These are phyloP conservation scores for Lolium perenne DNA, from an alignment of 176 grass and related monocot species.

Conservation along the genomic window DNA sequence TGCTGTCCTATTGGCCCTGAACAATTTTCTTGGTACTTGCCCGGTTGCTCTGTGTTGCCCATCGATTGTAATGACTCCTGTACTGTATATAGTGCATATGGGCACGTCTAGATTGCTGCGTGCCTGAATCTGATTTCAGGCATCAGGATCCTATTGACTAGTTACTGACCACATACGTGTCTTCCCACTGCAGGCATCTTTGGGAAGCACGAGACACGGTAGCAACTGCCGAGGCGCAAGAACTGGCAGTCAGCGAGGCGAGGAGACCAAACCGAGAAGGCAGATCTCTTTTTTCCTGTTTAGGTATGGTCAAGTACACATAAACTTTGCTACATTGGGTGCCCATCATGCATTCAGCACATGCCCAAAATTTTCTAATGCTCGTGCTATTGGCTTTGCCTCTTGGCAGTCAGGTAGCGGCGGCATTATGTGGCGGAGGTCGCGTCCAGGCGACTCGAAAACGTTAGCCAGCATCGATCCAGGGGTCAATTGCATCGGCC, in stretches of 20 bases:
- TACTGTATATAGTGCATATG: not conserved
- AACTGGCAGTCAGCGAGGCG: not conserved
- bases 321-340: not conserved
- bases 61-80: not conserved
- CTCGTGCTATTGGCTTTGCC: slow-evolving; percentile 27
- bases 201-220: slow-evolving; percentile 43
- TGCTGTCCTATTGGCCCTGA: not conserved
- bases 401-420: slow-evolving; percentile 44
- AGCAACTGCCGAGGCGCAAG: slow-evolving; percentile 38
- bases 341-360: slow-evolving; percentile 28
- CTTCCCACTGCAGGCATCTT: slow-evolving; percentile 45
- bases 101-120: slow-evolving; percentile 16
- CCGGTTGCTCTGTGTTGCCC: not conserved
- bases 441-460: slow-evolving; percentile 44
- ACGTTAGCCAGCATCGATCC: slow-evolving; percentile 21
- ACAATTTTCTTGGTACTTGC: slow-evolving; percentile 6
- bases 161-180: not conserved
- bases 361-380: not conserved
- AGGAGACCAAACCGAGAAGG: slow-evolving; percentile 34
- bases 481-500: slow-evolving; percentile 27
- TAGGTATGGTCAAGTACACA: slow-evolving; percentile 25
- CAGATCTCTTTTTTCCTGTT: slow-evolving; percentile 23
- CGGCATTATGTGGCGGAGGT: slow-evolving; percentile 37
- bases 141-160: slow-evolving; percentile 24
- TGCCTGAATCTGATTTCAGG: slow-evolving; percentile 23